Conservation (phyloP, 2,329 filamentous ascomycete species). For the Arthrobotrys pseudoclavata region DNA sequence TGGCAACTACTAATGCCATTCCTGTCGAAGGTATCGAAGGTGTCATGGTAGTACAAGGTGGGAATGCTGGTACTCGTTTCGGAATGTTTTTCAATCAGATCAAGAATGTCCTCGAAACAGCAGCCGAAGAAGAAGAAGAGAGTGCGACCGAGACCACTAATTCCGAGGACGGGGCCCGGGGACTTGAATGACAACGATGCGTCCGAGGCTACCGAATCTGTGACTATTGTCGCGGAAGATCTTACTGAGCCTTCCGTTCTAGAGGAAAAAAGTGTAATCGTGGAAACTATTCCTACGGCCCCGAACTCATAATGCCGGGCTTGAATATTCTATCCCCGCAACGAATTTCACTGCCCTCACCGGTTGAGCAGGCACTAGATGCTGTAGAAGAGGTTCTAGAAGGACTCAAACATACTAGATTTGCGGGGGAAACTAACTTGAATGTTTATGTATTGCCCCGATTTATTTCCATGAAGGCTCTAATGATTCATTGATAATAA, state of each 20-base stretch:
- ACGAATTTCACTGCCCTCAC: constrained; percentile 29
- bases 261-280: constrained; percentile 41
- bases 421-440: not conserved
- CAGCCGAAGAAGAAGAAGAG: not conserved
- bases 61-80: constrained; percentile 44
- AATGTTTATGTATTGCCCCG: constrained; percentile 25
- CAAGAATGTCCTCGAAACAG: constrained; percentile 23
- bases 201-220: not conserved
- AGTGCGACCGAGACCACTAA: not conserved
- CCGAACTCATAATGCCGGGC: constrained; percentile 35
- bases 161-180: not conserved
- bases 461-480: not conserved
- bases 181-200: not conserved
- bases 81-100: constrained; percentile 54
- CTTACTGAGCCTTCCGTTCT: not conserved
- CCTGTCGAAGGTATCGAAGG: constrained; percentile 47
- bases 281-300: constrained; percentile 29
- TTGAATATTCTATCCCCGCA: constrained; percentile 33
- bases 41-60: constrained; percentile 46
- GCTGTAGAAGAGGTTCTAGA: constrained; percentile 37
- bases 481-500: not conserved
- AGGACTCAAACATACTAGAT: constrained; percentile 7
- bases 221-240: constrained; percentile 19
- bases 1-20: constrained; percentile 19
- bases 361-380: constrained; percentile 22